Base-by-base conservation (phyloP, 495 filamentous ascomycete genomes). In the Hypomontagnella submonticulosa region DNA sequence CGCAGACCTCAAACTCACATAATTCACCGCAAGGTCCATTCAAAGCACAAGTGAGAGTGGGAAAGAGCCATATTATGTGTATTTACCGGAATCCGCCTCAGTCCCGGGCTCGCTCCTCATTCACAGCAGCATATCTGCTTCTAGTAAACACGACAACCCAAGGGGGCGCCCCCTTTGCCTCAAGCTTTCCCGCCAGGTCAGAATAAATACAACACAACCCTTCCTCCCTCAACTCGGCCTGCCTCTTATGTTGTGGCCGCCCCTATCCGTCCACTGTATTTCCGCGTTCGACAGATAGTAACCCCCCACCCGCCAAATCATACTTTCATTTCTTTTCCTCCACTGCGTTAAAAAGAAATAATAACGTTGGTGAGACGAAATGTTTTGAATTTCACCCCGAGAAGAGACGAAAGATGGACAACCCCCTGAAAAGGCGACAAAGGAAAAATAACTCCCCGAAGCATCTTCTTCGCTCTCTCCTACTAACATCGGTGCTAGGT, bases 1-100 rank as follows among this genome's bases (percentile, higher is more conserved):
- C 36, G 10, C 23, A 57, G 61, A 63, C 57, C 44, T 27, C 51
- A 54, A 46, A 47, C 33, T 36, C 34, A 44, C 18, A 15, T 36
- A 34, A 11, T 41, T 65, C 47, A 46, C 40, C 20, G 33, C 16
- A 38, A 33, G 40, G 20, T 1, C 42, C 20, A 20, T 19, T 50
- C 8, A 41, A 6, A 43, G 12, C 36, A 55, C 23, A 6, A 27
- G 23, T 10, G 12, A 9, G 40, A 23, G 44, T 59, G 27, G 27
- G 48, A 66, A 62, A 61, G 52, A 56, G 57, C 64, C 67, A 58
- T 72, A 73, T 70, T 73, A 73, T 59, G 67, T 72, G 67, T 72
- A 70, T 64, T 61, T 58, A 61, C 63, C 59, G 40, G 64, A 60
- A 60, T 48, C 59, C 43, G 7, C n/a, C 18, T 10, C 10, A 40